Evolutionary conservation across 2,329 filamentous ascomycete genomes (phyloP).

Genomic region (Aspergillus aculeatinus): DNA sequence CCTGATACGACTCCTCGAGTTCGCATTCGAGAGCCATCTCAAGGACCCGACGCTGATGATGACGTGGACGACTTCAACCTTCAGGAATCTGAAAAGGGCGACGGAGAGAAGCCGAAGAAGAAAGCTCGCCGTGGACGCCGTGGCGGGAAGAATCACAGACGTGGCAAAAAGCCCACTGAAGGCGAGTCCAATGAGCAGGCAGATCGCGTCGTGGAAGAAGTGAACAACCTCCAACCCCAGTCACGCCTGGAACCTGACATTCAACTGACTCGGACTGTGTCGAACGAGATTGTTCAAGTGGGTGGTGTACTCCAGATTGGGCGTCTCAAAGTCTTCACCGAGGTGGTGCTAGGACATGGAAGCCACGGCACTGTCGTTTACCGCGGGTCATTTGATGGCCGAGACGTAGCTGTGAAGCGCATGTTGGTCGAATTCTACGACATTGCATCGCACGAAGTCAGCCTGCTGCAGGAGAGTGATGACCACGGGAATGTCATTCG

Average conservation of each 20-base stretch:
- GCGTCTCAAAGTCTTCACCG: slow-evolving; percentile 59
- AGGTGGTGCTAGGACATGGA: slow-evolving; percentile 66
- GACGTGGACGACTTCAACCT: slow-evolving; percentile 31
- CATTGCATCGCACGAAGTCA: slow-evolving; percentile 90
- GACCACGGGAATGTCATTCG: slow-evolving; percentile 96
- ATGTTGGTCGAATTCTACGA: slow-evolving; percentile 97
- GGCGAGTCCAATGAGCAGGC: slow-evolving; percentile 57
- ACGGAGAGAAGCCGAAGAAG: slow-evolving; percentile 58
- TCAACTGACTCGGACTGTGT: slow-evolving; percentile 54
- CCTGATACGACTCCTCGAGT: slow-evolving; percentile 35
- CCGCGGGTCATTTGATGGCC: slow-evolving; percentile 88
- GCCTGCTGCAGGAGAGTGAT: slow-evolving; percentile 85
- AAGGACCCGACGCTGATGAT: slow-evolving; percentile 34
- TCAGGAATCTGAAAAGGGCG: slow-evolving; percentile 12
- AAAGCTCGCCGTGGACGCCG: slow-evolving; percentile 70
- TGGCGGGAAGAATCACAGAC: slow-evolving; percentile 66
- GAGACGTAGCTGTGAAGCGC: slow-evolving; percentile 91
- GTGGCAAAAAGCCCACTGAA: slow-evolving; percentile 53
- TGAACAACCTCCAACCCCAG: slow-evolving; percentile 45
- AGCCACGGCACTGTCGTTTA: slow-evolving; percentile 98
- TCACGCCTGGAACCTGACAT: slow-evolving; percentile 62
- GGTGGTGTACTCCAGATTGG: slow-evolving; percentile 64
- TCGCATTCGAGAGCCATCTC: slow-evolving; percentile 42
- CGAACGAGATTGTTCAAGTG: slow-evolving; percentile 55
- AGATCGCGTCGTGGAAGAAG: slow-evolving; percentile 59